Base-by-base conservation (phyloP, 2,329 filamentous ascomycete genomes). In the Penicillium sp. region DNA sequence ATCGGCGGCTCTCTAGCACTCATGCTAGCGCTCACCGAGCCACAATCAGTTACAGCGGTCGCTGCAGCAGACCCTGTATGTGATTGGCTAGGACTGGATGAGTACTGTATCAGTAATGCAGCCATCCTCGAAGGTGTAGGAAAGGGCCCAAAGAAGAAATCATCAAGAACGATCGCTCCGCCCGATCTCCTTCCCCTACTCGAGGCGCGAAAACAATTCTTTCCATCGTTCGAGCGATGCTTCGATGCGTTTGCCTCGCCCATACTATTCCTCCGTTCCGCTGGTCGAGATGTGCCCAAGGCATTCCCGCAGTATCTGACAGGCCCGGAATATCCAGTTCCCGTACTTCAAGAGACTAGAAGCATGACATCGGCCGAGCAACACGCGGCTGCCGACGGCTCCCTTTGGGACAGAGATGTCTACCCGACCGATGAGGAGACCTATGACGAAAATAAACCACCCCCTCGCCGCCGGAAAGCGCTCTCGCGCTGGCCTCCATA, bases 191-290 rank as follows among this genome's bases (percentile, higher is more conserved):
- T 73, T 9, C 64, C 68, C 1, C 62, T 75, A 2, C 66, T 75
- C 0, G 45, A 68, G 24, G 70, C 70, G 0, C 67, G 75, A 3
- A 64, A 67, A 23, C 44, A 40, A 7, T 62, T 74, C 17, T 78
- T 78, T 52, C 34, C 60, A 7, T 67, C 60, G 0, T 70, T 74
- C 17, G 68, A 71, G 23, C 65, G 65, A 9, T 76, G 70, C 55
- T 77, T 77, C 39, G 75, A 77, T 51, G 56, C 72, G 0, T 78
- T 77, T 49, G 74, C 75, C 0, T 75, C 72, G 3, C 75, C 75
- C 0, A 59, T 72, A 3, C 54, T 77, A 6, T 75, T 77, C 42
- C 66, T 78, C 7, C 70, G 75, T 18, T 71, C 74, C 0, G 56
- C 75, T 0, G 74, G 74, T 0, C 67, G 69, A 44, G 71, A 75